Evolutionary conservation across 352 stramenopile genomes (phyloP).

Genomic region (Globisporangium heterothallicum): DNA sequence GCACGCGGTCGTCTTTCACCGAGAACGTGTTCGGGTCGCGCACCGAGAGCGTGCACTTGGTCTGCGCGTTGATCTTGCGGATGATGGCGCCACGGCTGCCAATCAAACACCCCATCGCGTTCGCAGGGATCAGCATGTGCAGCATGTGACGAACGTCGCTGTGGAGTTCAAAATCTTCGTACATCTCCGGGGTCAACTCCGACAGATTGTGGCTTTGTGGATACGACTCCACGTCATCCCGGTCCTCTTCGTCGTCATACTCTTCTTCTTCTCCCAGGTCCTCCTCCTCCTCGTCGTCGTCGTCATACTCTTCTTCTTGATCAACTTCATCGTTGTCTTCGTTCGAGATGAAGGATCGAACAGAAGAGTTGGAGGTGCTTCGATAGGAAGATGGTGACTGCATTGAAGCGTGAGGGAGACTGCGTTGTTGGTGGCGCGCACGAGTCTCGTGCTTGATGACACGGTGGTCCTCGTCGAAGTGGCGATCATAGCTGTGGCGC

Average conservation of each 20-base stretch:
- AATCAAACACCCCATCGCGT: slow-evolving; percentile 42
- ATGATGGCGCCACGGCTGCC: slow-evolving; percentile 45
- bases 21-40: slow-evolving; percentile 27
- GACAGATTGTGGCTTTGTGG: slow-evolving; percentile 13
- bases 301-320: neutral
- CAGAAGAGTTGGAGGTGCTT: slow-evolving; percentile 11
- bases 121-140: slow-evolving; percentile 59
- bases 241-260: neutral
- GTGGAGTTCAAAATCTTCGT: slow-evolving; percentile 52
- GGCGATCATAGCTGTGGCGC: neutral
- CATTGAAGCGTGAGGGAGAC: neutral
- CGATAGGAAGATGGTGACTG: slow-evolving; percentile 5
- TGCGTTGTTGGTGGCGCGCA: neutral
- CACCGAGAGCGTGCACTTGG: slow-evolving; percentile 51
- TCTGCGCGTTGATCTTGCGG: slow-evolving; percentile 36
- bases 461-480: neutral
- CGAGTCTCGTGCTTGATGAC: neutral
- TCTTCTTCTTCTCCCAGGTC: no score
- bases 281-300: neutral
- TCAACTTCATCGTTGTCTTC: slow-evolving; percentile 1
- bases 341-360: neutral
- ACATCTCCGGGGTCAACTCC: slow-evolving; percentile 30
- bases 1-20: slow-evolving; percentile 44
- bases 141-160: slow-evolving; percentile 50
- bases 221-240: neutral